Evolutionary conservation across 2,329 filamentous ascomycete species (phyloP).

Genomic region (Pseudogymnoascus sp.): DNA sequence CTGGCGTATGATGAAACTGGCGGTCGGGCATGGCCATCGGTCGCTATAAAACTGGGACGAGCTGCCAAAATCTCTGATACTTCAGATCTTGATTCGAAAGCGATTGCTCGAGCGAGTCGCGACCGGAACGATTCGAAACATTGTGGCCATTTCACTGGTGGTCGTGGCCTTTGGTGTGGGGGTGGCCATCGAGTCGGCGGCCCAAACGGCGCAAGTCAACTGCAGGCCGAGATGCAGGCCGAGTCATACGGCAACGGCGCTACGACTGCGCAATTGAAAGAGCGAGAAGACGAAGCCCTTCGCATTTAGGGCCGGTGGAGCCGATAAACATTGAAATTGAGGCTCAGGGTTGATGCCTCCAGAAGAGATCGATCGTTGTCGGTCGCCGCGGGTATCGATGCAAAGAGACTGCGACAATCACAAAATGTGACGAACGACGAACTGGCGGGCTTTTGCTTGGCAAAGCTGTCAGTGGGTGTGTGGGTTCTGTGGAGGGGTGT

Average conservation of each 20-base stretch:
- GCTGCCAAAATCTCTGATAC: background rate
- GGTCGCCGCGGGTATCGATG: background rate
- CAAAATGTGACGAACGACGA: slow-evolving; percentile 9
- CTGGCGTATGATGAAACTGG: slow-evolving; percentile 8
- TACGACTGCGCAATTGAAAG: slow-evolving; percentile 1
- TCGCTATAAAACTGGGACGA: slow-evolving; percentile 2
- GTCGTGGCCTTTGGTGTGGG: slow-evolving; percentile 3
- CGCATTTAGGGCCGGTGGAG: background rate
- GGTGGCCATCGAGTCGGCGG: background rate
- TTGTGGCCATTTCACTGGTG: background rate
- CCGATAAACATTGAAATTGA: background rate
- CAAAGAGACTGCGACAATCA: background rate
- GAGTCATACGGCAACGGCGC: slow-evolving; percentile 7
- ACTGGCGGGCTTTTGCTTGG: background rate
- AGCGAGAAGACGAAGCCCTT: background rate
- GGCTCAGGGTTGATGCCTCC: background rate
- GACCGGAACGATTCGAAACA: slow-evolving; percentile 2
- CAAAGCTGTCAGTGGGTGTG: slow-evolving; percentile 3
- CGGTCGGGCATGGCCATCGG: background rate
- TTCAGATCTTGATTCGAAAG: background rate
- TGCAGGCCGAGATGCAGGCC: slow-evolving; percentile 2
- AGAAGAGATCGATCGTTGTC: background rate
- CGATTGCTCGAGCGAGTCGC: background rate
- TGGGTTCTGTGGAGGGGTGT: background rate
- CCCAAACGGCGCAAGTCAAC: background rate